phyloP scores from a whole-genome alignment of 75 land plant species.

The Ceratopteris richardii region DNA sequence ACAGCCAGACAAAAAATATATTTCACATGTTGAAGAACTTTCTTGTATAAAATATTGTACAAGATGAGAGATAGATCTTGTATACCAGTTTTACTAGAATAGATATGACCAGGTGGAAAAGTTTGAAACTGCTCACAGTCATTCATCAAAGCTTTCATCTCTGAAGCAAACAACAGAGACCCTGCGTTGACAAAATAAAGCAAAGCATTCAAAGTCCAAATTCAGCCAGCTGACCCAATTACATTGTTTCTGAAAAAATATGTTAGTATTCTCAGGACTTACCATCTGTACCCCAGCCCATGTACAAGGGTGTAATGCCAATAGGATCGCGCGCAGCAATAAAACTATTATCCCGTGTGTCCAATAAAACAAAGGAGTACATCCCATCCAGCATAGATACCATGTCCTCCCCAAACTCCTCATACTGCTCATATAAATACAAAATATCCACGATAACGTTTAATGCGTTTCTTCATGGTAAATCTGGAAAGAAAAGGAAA shows the following conservation, averaged over 20 bases:
- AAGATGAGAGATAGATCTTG: too few species aligned
- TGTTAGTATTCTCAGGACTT: too few species aligned
- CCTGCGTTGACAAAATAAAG: slow-evolving; percentile 34
- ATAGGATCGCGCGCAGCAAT: slow-evolving; percentile 98
- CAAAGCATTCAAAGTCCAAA: too few species aligned
- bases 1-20: too few species aligned
- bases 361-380: slow-evolving; percentile 95
- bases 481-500: too few species aligned
- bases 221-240: too few species aligned
- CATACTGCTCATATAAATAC: slow-evolving; percentile 45
- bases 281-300: slow-evolving; percentile 99
- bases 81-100: slow-evolving; percentile 65
- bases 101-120: slow-evolving; percentile 89
- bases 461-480: too few species aligned
- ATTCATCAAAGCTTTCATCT: slow-evolving; percentile 93
- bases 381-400: slow-evolving; percentile 91
- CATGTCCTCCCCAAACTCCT: slow-evolving; percentile 86
- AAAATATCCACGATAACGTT: too few species aligned
- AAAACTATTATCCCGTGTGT: slow-evolving; percentile 81
- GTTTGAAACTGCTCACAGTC: slow-evolving; percentile 84
- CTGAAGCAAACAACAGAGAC: slow-evolving; percentile 92
- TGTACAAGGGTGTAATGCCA: slow-evolving; percentile 92
- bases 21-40: too few species aligned
- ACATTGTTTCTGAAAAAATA: too few species aligned
- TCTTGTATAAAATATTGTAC: too few species aligned